phyloP scores from a whole-genome alignment of 805 yeast species.

The Candida ovalis region DNA sequence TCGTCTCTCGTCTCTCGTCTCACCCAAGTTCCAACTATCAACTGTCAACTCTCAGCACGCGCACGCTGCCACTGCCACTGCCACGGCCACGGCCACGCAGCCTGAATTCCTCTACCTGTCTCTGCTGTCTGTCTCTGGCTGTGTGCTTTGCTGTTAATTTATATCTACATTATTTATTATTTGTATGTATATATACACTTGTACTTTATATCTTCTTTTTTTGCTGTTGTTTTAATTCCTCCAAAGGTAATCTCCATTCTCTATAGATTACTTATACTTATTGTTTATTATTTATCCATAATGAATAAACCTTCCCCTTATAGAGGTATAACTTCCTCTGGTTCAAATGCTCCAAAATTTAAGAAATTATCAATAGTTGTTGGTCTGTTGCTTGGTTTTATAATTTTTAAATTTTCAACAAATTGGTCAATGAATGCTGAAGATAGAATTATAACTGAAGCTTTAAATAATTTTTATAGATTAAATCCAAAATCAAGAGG shows the following conservation, averaged over 20 bases:
- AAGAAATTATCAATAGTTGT: conserved; percentile 23
- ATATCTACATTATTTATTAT: too few species aligned
- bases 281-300: not conserved
- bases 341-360: conserved; percentile 18
- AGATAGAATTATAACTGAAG: conserved; percentile 25
- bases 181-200: too few species aligned
- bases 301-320: conserved; percentile 23
- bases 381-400: conserved; percentile 26
- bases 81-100: not conserved
- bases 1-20: too few species aligned
- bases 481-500: conserved; percentile 32
- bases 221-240: too few species aligned
- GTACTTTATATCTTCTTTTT: not conserved
- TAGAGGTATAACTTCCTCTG: conserved; percentile 21
- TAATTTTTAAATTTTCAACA: conserved; percentile 24
- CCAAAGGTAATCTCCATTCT: too few species aligned
- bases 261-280: too few species aligned
- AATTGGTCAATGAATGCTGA: conserved; percentile 24
- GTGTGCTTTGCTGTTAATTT: too few species aligned
- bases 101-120: not conserved
- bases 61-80: too few species aligned
- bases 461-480: conserved; percentile 28
- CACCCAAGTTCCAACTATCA: too few species aligned
- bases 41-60: too few species aligned
- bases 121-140: not conserved